These are phyloP conservation scores for Phyllosticta capitalensis DNA, from an alignment of 2,329 filamentous ascomycete species.

Conservation along the genomic window DNA sequence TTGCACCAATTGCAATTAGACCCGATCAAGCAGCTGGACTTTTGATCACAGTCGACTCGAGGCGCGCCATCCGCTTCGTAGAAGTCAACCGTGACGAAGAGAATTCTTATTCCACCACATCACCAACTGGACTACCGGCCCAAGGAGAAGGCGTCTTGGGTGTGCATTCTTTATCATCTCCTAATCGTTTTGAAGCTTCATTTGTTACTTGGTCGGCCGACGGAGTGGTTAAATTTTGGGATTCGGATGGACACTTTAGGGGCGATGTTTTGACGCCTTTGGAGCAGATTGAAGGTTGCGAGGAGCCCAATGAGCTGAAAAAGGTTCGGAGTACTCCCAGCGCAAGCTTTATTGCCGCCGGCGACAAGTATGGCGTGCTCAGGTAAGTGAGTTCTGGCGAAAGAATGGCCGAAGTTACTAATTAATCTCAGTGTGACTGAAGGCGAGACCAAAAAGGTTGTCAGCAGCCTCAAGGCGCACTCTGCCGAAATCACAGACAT, in stretches of 20 bases:
- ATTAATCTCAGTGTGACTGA: conserved; percentile 48
- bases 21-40: conserved; percentile 17
- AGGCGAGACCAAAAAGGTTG: conserved; percentile 48
- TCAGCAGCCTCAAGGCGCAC: conserved; percentile 75
- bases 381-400: conserved; percentile 30
- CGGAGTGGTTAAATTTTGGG: conserved; percentile 78
- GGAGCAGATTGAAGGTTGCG: conserved; percentile 47
- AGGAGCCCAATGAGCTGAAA: conserved; percentile 49
- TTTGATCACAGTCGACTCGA: conserved; percentile 55
- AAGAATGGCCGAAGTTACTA: neutral
- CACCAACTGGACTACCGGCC: conserved; percentile 39
- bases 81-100: conserved; percentile 37
- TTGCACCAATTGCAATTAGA: conserved; percentile 21
- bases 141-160: conserved; percentile 57
- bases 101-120: conserved; percentile 21
- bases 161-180: conserved; percentile 53
- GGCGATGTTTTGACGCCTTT: conserved; percentile 57
- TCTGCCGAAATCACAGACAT: conserved; percentile 77
- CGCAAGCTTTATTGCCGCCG: conserved; percentile 63
- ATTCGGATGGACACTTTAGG: conserved; percentile 58
- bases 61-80: conserved; percentile 58
- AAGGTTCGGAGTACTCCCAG: conserved; percentile 50
- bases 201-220: conserved; percentile 86
- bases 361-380: conserved; percentile 79
- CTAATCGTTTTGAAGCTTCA: conserved; percentile 53